These are phyloP conservation scores for Eudorina sp. DNA, from an alignment of 139 green algal genomes.

Conservation along the genomic window DNA sequence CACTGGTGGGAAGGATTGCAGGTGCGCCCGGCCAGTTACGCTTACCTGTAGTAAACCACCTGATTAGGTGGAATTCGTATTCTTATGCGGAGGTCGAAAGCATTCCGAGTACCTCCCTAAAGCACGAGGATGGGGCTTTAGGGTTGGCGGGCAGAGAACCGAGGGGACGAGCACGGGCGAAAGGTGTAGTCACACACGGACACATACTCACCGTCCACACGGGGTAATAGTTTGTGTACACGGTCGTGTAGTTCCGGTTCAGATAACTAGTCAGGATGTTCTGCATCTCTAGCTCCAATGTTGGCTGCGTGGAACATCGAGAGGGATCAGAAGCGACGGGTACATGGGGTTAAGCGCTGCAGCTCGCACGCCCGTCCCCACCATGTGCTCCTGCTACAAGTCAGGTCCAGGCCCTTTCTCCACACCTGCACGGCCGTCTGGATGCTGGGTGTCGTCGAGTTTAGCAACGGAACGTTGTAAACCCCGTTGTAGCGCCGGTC, in stretches of 20 bases:
- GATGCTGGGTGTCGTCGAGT: slow-evolving; percentile 20
- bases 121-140: too few relatives aligned
- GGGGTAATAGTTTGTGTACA: slow-evolving; percentile 53
- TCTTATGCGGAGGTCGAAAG: slow-evolving; percentile 50
- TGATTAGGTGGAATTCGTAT: slow-evolving; percentile 66
- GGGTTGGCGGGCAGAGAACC: too few relatives aligned
- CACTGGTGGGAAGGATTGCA: neutral
- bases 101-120: slow-evolving; percentile 39
- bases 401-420: too few relatives aligned
- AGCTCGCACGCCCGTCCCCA: too few relatives aligned
- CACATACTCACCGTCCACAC: slow-evolving; percentile 61
- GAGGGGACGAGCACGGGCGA: too few relatives aligned
- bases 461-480: slow-evolving; percentile 55
- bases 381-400: too few relatives aligned
- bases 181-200: too few relatives aligned
- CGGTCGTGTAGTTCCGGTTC: slow-evolving; percentile 60
- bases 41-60: slow-evolving; percentile 61
- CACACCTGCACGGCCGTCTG: slow-evolving; percentile 44
- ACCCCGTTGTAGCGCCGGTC: slow-evolving; percentile 46
- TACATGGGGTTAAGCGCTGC: too few relatives aligned
- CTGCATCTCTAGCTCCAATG: slow-evolving; percentile 43
- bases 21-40: neutral
- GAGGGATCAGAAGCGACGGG: too few relatives aligned
- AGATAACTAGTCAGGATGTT: slow-evolving; percentile 53
- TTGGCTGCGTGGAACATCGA: slow-evolving; percentile 49